A percentile compares a stretch with the other conserved stretches of the same genome.
These are phyloP conservation scores for Akanthomyces uredinophilus DNA, from an alignment of 2,329 filamentous ascomycete genomes.

Conservation along the genomic window DNA sequence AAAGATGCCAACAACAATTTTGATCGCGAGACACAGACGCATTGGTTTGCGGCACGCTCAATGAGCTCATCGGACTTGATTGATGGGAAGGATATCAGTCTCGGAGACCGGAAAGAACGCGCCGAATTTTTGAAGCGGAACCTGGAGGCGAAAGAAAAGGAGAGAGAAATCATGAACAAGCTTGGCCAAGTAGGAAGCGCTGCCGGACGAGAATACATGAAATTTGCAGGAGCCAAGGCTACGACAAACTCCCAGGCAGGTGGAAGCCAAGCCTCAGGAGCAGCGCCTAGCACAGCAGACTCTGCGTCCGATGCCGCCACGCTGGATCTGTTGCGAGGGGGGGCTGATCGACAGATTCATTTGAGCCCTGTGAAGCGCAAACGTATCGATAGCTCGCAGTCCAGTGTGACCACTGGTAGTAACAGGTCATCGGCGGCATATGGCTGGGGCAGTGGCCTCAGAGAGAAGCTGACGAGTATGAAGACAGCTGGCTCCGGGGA, in stretches of 20 bases:
- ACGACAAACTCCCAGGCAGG: not conserved
- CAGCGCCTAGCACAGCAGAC: constrained; percentile 22
- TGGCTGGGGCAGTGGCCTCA: constrained; percentile 54
- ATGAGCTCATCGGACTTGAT: constrained; percentile 57
- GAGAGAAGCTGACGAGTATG: constrained; percentile 55
- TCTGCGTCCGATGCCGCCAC: constrained; percentile 37
- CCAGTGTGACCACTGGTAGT: constrained; percentile 23
- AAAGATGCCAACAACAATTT: constrained; percentile 37
- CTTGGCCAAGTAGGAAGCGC: constrained; percentile 60
- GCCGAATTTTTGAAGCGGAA: constrained; percentile 62
- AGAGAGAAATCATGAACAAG: constrained; percentile 65
- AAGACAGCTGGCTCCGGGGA: constrained; percentile 53
- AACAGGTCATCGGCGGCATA: constrained; percentile 27
- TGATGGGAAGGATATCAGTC: constrained; percentile 57
- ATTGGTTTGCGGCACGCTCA: constrained; percentile 47
- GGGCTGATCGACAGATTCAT: constrained; percentile 41
- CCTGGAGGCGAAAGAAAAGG: constrained; percentile 63
- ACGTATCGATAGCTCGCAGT: constrained; percentile 45
- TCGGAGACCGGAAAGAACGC: constrained; percentile 54
- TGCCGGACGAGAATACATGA: constrained; percentile 68
- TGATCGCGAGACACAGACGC: constrained; percentile 53
- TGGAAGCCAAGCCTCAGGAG: constrained; percentile 12
- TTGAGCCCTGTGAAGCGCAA: constrained; percentile 60
- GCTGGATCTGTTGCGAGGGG: constrained; percentile 25
- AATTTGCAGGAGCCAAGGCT: constrained; percentile 25